A percentile compares a stretch with the other conserved stretches of the same genome.
These are phyloP conservation scores for Colletotrichum sidae DNA, from an alignment of 2,329 filamentous ascomycete genomes.

Conservation along the genomic window DNA sequence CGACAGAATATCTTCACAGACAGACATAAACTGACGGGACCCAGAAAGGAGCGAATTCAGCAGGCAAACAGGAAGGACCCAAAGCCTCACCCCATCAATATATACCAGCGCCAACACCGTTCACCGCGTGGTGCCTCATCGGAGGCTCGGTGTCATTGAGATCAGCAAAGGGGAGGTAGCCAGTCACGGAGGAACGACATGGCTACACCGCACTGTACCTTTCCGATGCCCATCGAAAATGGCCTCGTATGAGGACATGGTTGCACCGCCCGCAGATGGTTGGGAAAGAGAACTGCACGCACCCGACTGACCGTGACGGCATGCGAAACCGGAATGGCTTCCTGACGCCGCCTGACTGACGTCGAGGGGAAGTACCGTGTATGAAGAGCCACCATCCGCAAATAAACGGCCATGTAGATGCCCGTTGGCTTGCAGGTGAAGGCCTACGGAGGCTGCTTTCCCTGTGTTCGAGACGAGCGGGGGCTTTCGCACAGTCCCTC, in stretches of 20 bases:
- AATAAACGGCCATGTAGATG: slow-evolving; percentile 31
- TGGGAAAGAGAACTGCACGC: slow-evolving; percentile 27
- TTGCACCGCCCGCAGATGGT: slow-evolving; percentile 25
- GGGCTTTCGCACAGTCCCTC: neutral
- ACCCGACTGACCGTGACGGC: slow-evolving; percentile 25
- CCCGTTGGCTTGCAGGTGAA: slow-evolving; percentile 32
- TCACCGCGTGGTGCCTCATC: neutral
- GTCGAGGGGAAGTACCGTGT: neutral
- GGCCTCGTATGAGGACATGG: slow-evolving; percentile 48
- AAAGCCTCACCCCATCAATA: neutral
- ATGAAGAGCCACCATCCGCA: neutral
- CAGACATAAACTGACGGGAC: too few species aligned
- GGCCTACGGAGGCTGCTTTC: slow-evolving; percentile 2
- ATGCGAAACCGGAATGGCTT: neutral
- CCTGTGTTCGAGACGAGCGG: neutral
- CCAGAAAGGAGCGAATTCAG: too few species aligned
- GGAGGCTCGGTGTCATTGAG: slow-evolving; percentile 5
- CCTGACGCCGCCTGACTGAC: too few species aligned
- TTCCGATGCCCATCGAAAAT: slow-evolving; percentile 50
- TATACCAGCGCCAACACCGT: slow-evolving; percentile 13
- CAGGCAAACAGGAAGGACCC: too few species aligned
- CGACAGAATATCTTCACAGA: too few species aligned
- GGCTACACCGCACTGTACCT: slow-evolving; percentile 41
- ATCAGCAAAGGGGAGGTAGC: slow-evolving; percentile 2
- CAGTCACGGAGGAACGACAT: slow-evolving; percentile 16